Conservation (phyloP, 495 filamentous ascomycete species). For the Sabuloglossum arenarium region DNA sequence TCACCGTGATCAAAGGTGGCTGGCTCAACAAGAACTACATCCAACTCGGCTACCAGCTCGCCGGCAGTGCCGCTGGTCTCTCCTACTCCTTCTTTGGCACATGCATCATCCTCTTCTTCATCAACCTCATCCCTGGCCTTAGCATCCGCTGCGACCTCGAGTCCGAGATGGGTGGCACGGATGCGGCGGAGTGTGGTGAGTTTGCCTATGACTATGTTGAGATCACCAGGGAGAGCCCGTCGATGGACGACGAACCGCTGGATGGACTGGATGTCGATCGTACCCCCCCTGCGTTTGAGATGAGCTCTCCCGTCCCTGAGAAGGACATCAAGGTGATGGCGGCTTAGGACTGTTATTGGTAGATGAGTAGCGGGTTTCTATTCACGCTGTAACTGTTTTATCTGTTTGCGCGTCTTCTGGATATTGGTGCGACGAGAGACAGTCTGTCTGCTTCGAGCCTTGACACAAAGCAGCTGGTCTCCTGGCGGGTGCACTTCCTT, state of each 20-base stretch:
- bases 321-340: no score
- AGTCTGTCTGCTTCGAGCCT: no score
- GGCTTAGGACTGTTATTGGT: no score
- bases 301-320: no score
- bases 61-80: constrained; percentile 65
- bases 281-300: not conserved
- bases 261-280: not conserved
- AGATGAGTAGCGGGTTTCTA: no score
- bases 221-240: constrained; percentile 42
- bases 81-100: constrained; percentile 75
- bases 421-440: no score
- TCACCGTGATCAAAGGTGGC: constrained; percentile 47
- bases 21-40: constrained; percentile 86
- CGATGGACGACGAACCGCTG: not conserved
- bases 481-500: no score
- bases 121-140: constrained; percentile 73
- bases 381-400: no score
- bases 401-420: no score
- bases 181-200: constrained; percentile 90
- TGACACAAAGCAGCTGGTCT: no score
- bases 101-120: constrained; percentile 65
- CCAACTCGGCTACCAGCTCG: constrained; percentile 74
- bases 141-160: constrained; percentile 63
- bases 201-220: constrained; percentile 99
- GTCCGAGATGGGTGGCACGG: constrained; percentile 76